phyloP scores from a whole-genome alignment of 2,329 filamentous ascomycete genomes.

The Emergomyces orientalis region DNA sequence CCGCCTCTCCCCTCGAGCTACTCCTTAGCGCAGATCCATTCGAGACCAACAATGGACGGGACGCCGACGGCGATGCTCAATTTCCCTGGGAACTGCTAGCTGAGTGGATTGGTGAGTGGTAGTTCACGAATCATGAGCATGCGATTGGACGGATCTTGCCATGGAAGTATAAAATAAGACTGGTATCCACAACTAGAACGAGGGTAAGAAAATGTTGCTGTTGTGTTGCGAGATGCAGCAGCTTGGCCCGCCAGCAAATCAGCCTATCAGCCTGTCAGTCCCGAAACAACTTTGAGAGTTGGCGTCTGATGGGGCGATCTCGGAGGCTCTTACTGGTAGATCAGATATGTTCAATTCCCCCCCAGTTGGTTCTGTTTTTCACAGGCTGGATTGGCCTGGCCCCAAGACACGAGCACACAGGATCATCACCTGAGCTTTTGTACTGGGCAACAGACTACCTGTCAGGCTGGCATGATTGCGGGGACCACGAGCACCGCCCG shows the following conservation, averaged over 20 bases:
- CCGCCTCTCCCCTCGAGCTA: conserved; percentile 10
- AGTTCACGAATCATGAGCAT: background rate
- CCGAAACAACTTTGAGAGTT: conserved; percentile 2
- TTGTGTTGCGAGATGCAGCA: background rate
- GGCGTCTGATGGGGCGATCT: background rate
- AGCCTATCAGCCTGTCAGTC: conserved; percentile 2
- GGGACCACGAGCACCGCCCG: background rate
- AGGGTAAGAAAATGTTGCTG: background rate
- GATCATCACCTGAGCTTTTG: background rate
- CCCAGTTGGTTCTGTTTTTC: background rate
- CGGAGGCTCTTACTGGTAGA: background rate
- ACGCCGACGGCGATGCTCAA: conserved; percentile 13
- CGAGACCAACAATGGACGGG: conserved; percentile 13
- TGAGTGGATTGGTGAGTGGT: background rate
- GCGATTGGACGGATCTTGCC: conserved; percentile 9
- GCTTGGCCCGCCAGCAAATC: background rate
- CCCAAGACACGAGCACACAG: background rate
- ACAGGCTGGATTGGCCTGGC: background rate
- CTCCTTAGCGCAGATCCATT: conserved; percentile 16
- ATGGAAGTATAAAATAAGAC: conserved; percentile 2
- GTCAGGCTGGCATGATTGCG: background rate
- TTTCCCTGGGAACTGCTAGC: conserved; percentile 7
- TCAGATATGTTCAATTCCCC: background rate
- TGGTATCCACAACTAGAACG: background rate
- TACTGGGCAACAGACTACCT: background rate